phyloP scores from a whole-genome alignment of 2,329 filamentous ascomycete genomes.

The Exophiala sideris region DNA sequence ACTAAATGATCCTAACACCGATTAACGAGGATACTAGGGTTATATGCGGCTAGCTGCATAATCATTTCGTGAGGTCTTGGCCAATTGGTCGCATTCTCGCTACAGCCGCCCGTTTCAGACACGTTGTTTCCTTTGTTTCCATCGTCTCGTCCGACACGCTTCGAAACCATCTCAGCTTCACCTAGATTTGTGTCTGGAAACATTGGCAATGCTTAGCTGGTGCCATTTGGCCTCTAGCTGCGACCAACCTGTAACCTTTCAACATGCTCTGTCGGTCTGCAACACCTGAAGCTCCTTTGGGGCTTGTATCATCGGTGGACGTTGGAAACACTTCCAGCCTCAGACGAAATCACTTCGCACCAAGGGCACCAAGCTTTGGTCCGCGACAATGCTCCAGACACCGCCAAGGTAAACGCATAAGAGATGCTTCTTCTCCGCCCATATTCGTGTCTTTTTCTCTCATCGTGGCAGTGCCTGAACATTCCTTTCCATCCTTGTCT shows the following conservation, averaged over 20 bases:
- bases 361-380: slow-evolving; percentile 10
- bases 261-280: slow-evolving; percentile 10
- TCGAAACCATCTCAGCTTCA: slow-evolving; percentile 27
- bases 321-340: slow-evolving; percentile 28
- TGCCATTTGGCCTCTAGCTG: slow-evolving; percentile 6
- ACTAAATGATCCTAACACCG: slow-evolving; percentile 2
- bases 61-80: slow-evolving; percentile 1
- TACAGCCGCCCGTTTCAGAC: slow-evolving; percentile 22
- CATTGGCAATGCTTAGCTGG: slow-evolving; percentile 26
- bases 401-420: slow-evolving; percentile 25
- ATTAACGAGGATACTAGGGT: background rate
- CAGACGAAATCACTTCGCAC: slow-evolving; percentile 23
- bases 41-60: background rate
- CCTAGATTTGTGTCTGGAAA: slow-evolving; percentile 17
- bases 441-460: slow-evolving; percentile 19
- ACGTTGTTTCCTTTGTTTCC: slow-evolving; percentile 9
- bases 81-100: slow-evolving; percentile 4
- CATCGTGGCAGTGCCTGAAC: slow-evolving; percentile 27
- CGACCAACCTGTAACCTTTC: slow-evolving; percentile 25
- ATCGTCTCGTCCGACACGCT: slow-evolving; percentile 16
- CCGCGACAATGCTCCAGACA: background rate
- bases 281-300: slow-evolving; percentile 16
- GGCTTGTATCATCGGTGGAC: slow-evolving; percentile 21
- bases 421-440: slow-evolving; percentile 10
- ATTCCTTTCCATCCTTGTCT: slow-evolving; percentile 27